Conservation (phyloP, 2,329 filamentous ascomycete genomes). For the Exophiala aquamarina region DNA sequence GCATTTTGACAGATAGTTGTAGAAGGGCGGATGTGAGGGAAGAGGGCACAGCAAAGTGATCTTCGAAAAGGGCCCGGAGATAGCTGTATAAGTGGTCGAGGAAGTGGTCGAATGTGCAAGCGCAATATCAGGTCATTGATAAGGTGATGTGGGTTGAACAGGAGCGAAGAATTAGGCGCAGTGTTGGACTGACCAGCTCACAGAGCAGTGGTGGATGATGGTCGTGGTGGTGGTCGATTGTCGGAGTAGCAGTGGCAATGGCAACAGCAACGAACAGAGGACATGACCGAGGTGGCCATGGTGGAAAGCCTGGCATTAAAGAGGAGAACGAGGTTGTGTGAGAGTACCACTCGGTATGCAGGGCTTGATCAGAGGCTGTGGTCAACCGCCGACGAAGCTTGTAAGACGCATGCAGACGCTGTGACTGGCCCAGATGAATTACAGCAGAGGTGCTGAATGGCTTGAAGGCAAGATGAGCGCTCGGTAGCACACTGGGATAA, state of each 20-base stretch:
- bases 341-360: background rate
- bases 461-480: background rate
- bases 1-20: slow-evolving; percentile 14
- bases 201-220: no score
- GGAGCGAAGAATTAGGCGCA: no score
- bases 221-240: no score
- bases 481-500: slow-evolving; percentile 3
- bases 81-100: slow-evolving; percentile 3
- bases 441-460: background rate
- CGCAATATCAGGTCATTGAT: slow-evolving; percentile 7
- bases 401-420: slow-evolving; percentile 12
- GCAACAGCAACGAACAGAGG: background rate
- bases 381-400: slow-evolving; percentile 16
- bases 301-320: background rate
- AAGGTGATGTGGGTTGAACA: slow-evolving; percentile 1
- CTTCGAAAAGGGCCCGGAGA: slow-evolving; percentile 5
- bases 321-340: background rate
- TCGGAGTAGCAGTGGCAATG: no score
- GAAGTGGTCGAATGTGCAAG: background rate
- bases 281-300: slow-evolving; percentile 1
- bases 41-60: slow-evolving; percentile 20
- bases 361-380: background rate
- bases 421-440: slow-evolving; percentile 15
- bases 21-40: background rate
- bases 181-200: no score